Conservation (phyloP, 495 filamentous ascomycete species). For the Penicillium nucicola region DNA sequence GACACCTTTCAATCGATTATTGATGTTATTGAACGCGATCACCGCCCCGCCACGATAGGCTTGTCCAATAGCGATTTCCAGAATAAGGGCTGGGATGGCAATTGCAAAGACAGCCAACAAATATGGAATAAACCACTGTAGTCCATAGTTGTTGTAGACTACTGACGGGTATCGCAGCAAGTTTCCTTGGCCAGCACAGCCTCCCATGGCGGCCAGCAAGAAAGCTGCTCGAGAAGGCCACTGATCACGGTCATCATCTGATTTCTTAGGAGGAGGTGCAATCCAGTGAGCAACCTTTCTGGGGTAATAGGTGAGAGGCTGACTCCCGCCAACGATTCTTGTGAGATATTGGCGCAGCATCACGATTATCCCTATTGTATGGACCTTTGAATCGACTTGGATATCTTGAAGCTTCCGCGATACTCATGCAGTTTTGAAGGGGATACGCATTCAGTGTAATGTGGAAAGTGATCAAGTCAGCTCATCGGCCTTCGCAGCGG, state of each 20-base stretch:
- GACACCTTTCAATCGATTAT: constrained; percentile 32
- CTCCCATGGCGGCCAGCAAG: constrained; percentile 25
- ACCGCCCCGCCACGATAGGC: constrained; percentile 38
- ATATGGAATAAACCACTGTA: constrained; percentile 35
- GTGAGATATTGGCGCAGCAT: not conserved
- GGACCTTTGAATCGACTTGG: not conserved
- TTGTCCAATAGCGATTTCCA: constrained; percentile 38
- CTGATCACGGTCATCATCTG: constrained; percentile 25
- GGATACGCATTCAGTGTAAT: not conserved
- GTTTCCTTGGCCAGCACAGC: constrained; percentile 26
- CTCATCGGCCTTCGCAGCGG: not conserved
- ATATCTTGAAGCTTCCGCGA: not conserved
- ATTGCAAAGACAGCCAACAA: constrained; percentile 32
- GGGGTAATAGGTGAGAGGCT: constrained; percentile 6
- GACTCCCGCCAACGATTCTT: not conserved
- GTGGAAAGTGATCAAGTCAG: not conserved
- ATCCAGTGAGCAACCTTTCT: constrained; percentile 14
- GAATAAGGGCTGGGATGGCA: constrained; percentile 45
- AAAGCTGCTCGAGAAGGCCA: constrained; percentile 24
- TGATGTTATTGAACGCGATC: constrained; percentile 38
- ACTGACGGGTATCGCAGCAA: constrained; percentile 24
- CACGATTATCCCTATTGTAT: not conserved
- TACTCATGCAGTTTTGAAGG: not conserved
- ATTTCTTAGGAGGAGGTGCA: constrained; percentile 21
- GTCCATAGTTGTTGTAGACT: constrained; percentile 24